Evolutionary conservation across 2,329 filamentous ascomycete species (phyloP), one percentile per base, ranked within the genome.

Genomic region (Sphaceloma murrayae): DNA sequence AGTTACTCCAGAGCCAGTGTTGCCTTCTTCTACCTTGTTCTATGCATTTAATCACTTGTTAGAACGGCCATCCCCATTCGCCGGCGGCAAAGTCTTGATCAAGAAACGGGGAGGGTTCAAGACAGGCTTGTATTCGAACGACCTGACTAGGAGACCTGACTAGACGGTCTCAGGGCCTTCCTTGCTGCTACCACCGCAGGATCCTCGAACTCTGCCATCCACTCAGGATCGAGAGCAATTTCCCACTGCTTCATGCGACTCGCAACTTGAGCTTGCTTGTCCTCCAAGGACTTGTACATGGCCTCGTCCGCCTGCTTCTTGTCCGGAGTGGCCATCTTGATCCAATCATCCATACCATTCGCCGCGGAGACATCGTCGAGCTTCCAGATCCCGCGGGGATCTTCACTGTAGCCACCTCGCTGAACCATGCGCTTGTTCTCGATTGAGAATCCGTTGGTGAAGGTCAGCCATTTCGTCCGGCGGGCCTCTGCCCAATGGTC

Each of bases 211-310:
- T 19, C 22, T 10, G 22, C 36, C 36, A 40, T 40, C 36, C 36
- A 40, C 3, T 26, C 14, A 18, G 36, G 36, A 19, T 40, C 36
- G 22, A 40, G 27, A 19, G 22, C 22, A 4, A 40, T 40, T 13
- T 40, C 36, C 36, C 36, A 40, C 16, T 40, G 36, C 36, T 40
- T 40, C 36, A 40, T 40, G 5, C 36, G 22, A 19, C 30, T 40
- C 36, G 13, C 13, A 13, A 40, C 11, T 14, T 40, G 36, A n/a
- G 24, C 36, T n/a, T 3, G 10, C 17, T 30, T 40, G 16, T 40
- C 36, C 3, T 14, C 9, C 3, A 40, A 13, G 16, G 36, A 13
- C 6, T 40, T 26, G n/a, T 40, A 40, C 36, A 40, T 40, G 36
- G 36, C 36, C 5, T 29, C 22, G 11, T 40, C 36, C 4, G 22